Conservation (phyloP, 768 basidiomycete genomes). For the Lentinula raphanica region DNA sequence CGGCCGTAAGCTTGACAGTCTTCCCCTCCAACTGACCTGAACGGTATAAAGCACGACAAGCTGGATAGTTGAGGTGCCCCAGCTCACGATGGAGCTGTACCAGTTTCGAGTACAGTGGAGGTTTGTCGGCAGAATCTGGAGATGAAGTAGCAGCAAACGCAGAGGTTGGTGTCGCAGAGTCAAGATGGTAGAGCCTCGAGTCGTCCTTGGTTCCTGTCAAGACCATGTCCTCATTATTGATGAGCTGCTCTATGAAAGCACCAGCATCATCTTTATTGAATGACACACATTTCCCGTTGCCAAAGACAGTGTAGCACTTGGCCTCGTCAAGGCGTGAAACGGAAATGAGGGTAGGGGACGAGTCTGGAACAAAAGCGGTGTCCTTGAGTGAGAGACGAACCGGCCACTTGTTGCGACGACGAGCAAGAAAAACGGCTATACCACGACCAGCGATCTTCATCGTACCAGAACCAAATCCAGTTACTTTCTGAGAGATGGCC, state of each 20-base stretch:
- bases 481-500: background rate
- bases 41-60: background rate
- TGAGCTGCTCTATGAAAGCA: conserved; percentile 3
- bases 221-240: no score
- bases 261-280: conserved; percentile 11
- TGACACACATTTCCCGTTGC: conserved; percentile 6
- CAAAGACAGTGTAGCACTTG: conserved; percentile 11
- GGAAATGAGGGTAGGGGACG: conserved; percentile 11
- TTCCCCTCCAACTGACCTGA: conserved; percentile 2
- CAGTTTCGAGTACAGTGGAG: background rate
- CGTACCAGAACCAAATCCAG: conserved; percentile 11
- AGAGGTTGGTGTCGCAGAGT: background rate
- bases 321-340: conserved; percentile 10
- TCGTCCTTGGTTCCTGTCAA: conserved; percentile 3
- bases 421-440: background rate
- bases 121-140: no score
- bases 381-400: conserved; percentile 6
- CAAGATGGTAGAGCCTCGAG: conserved; percentile 11
- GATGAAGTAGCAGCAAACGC: no score
- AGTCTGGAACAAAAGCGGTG: conserved; percentile 11
- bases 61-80: conserved; percentile 6
- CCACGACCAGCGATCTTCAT: conserved; percentile 12
- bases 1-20: conserved; percentile 6
- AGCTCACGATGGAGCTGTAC: no score
- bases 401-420: conserved; percentile 4